These are phyloP conservation scores for Sugiyamaella smithiae DNA, from an alignment of 805 yeast genomes.

Conservation along the genomic window DNA sequence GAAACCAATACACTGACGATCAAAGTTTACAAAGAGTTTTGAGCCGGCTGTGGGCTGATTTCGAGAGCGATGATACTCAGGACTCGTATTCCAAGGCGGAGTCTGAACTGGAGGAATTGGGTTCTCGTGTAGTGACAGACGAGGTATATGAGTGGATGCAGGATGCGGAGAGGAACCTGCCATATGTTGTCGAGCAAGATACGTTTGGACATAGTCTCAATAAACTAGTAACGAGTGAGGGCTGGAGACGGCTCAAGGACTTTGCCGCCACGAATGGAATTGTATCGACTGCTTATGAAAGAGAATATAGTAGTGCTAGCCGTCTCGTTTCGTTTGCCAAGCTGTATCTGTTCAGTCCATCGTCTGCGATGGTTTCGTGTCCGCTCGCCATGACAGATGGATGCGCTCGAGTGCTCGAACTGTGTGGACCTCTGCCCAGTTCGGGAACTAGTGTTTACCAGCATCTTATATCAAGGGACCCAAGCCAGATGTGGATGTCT, in stretches of 20 bases:
- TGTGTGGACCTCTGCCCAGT: constrained; percentile 6
- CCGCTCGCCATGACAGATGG: constrained; percentile 38
- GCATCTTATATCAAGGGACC: constrained; percentile 29
- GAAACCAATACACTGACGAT: constrained; percentile 28
- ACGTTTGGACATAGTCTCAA: constrained; percentile 30
- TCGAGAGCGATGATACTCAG: constrained; percentile 15
- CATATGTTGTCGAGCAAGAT: constrained; percentile 29
- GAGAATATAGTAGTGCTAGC: constrained; percentile 25
- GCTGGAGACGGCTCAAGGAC: constrained; percentile 30
- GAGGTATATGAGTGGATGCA: constrained; percentile 28
- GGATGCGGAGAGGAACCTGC: constrained; percentile 32
- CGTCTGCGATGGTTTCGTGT: constrained; percentile 33
- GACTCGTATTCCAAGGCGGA: neutral
- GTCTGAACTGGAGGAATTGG: constrained; percentile 23
- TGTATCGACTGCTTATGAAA: constrained; percentile 30
- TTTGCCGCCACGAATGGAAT: constrained; percentile 25
- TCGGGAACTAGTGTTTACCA: constrained; percentile 17
- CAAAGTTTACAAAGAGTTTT: constrained; percentile 24
- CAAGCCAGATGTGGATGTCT: constrained; percentile 31
- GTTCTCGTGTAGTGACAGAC: constrained; percentile 25
- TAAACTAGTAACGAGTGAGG: constrained; percentile 30
- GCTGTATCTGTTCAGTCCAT: constrained; percentile 28
- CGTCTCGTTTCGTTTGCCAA: constrained; percentile 29
- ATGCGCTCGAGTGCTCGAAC: constrained; percentile 31
- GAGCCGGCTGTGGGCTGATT: constrained; percentile 8